Base-by-base conservation (phyloP, 345 rosid species). In the Acer yangbiense region DNA sequence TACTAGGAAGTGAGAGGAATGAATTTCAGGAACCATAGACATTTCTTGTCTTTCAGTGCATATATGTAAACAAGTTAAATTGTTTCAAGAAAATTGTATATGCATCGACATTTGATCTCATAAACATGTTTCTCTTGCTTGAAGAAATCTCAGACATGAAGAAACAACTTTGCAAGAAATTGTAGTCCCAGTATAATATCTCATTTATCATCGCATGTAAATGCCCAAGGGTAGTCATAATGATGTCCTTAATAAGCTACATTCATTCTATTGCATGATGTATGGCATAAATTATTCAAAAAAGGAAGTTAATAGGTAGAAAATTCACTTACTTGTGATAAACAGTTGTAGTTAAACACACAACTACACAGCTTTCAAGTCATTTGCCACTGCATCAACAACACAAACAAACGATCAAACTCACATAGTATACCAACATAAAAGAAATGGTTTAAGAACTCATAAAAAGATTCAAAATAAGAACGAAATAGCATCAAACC, bases 311-410 rank as follows among this genome's bases (percentile, higher is more conserved):
- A 60, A 60, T 9, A 20, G 58, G 62, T 60, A 11, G 77, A 63
- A 73, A 50, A 20, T 25, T 69, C 60, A 80, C 79, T 65, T 35
- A 81, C 84, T 57, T 52, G 65, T 75, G 41, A 69, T 23, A 41
- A 32, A 64, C 54, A 79, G 48, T 54, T 68, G 60, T 35, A 68
- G 78, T 63, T 76, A 69, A 46, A 76, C 68, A 43, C 44, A 72
- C 35, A 65, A 61, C 41, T n/a, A 58, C 62, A 57, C 58, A 66
- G n/a, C 71, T 9, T 21, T 86, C 81, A 85, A 63, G 82, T 79
- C 88, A 89, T 80, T 64, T 89, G 92, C 94, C 94, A 90, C 94
- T 90, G 94, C 86, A 86, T 69, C 85, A 79, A 74, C 57, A 84
- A 11, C 66, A 84, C 65, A 80, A 77, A 76, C 54, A 65, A 77